Base-by-base conservation (phyloP, 768 basidiomycete species). In the Cubamyces sp. region DNA sequence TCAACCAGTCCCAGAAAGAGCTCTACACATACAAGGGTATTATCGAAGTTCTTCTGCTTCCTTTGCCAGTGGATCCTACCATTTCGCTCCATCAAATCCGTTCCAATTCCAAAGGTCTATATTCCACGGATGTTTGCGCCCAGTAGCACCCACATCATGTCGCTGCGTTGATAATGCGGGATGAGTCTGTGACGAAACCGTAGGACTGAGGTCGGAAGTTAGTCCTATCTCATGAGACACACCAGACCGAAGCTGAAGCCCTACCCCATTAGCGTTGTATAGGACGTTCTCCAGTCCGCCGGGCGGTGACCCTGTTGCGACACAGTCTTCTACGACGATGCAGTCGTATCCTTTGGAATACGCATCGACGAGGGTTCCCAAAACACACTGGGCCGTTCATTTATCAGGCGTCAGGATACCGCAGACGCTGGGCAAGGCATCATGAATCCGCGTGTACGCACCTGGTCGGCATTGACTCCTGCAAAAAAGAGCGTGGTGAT, bases 391-490 rank as follows among this genome's bases (percentile, higher is more conserved):
- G 9, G 57, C n/a, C 21, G 2, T 14, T 7, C 25, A 15, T 18
- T 18, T 7, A 49, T n/a, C 19, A 16, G 45, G 28, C 21, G 28
- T 5, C 43, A 9, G 47, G 6, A 14, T 8, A 16, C n/a, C 41
- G 5, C 28, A 30, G 12, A 50, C 30, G 25, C 34, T 1, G 34
- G 9, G 11, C 8, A 34, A 1, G 28, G 4, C 8, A 19, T 18
- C 18, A 55, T 51, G 8, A 37, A 21, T 14, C 21, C 39, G 37
- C 7, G n/a, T 7, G 57, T 25, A 51, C 50, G 15, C 15, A 85
- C 87, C 81, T 87, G 85, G 66, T 87, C 86, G 6, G 87, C 77
- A 68, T 88, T 88, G 18, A 88, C 87, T 30, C 87, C 87, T 30
- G 83, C 81, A 57, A 89, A 83, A 63, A 88, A 74, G 34, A 88